Evolutionary conservation across 805 yeast species (phyloP), one percentile per base, ranked within the genome.

Genomic region (Wickerhamomyces rabaulensis): DNA sequence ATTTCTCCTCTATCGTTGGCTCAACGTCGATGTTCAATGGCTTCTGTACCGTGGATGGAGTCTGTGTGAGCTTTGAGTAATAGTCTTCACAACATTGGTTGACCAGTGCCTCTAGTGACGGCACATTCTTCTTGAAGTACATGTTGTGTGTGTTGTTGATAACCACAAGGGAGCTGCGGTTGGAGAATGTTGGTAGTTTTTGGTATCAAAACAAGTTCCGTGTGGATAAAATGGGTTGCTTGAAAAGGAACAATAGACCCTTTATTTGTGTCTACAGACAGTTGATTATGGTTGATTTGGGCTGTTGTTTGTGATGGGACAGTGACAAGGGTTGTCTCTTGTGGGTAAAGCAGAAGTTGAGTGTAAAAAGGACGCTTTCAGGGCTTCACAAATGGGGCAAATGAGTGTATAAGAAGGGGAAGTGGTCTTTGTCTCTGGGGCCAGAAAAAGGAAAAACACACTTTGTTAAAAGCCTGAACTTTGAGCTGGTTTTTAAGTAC

Each of bases 31-130:
- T 33, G 17, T 21, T 19, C 39, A 16, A 15, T 21, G 22, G 16
- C 39, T 46, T 6, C 41, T 25, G 9, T 36, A 10, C 16, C 21
- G 29, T 43, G 36, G 25, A 19, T n/a, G n/a, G 9, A 4, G 15
- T 26, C 44, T 48, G 44, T 20, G 26, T 39, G 12, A 51, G 41
- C 15, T 42, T 47, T 39, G 13, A 27, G 42, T 52, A 52, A 46
- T 54, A 49, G 27, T 57, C 57, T 42, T 58, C 63, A 45, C 63
- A 61, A 40, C 65, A 61, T 44, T 53, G 60, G 45, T 61, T 58
- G 17, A 61, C 59, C 9, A 61, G 54, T 12, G 48, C 44, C 48
- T 61, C 63, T 20, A 61, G 43, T 3, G 63, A 52, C 5, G 63
- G 63, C 6, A 47, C 43, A 17, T 49, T 21, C 26, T 26, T 19